A percentile compares a stretch with the other conserved stretches of the same genome.
phyloP scores from a whole-genome alignment of 176 grass and related monocot species.

The Stipa capillata region DNA sequence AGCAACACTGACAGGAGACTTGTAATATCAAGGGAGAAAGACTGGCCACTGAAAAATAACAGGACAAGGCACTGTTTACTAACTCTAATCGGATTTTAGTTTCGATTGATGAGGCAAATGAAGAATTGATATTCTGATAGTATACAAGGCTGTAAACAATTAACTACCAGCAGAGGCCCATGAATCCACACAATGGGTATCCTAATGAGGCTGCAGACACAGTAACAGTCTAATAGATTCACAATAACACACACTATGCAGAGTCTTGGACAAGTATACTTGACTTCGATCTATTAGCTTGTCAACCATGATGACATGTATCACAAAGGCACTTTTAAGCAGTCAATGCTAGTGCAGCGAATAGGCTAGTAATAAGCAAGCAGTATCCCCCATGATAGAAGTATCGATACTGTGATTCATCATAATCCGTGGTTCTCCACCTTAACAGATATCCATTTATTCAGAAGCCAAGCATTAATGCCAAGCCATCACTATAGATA shows the following conservation, averaged over 20 bases:
- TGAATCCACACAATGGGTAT: neutral
- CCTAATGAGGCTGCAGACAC: neutral
- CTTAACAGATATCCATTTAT: neutral
- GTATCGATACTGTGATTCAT: neutral
- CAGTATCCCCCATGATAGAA: neutral
- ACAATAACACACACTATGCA: neutral
- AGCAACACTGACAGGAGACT: neutral
- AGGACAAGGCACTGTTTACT: neutral
- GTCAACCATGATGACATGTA: neutral
- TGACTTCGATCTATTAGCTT: neutral
- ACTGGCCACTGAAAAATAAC: neutral
- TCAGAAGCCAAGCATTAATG: neutral
- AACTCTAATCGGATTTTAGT: neutral
- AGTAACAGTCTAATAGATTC: too few relatives aligned
- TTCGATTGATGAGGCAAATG: neutral
- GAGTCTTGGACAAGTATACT: neutral
- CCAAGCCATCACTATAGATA: neutral
- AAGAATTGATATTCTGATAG: neutral
- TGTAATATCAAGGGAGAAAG: neutral
- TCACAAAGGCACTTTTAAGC: neutral
- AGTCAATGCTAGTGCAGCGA: neutral
- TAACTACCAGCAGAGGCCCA: neutral
- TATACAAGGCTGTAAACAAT: neutral
- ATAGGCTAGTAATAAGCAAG: neutral
- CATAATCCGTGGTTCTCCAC: neutral